phyloP scores from a whole-genome alignment of 768 basidiomycete species.

The Tremella yokohamensis region DNA sequence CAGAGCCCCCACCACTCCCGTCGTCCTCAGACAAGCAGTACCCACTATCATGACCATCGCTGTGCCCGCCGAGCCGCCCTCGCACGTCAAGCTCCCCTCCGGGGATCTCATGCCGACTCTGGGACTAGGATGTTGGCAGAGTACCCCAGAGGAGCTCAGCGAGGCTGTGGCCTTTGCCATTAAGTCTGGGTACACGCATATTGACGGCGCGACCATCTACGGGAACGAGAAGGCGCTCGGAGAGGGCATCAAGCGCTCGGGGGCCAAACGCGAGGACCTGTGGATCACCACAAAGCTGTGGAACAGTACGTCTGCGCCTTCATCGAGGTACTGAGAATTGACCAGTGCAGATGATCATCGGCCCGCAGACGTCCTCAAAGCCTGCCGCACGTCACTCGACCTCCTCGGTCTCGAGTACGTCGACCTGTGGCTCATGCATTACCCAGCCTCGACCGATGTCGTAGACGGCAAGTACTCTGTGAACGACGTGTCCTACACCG shows the following conservation, averaged over 20 bases:
- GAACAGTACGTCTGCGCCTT: conserved; percentile 9
- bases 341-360: conserved; percentile 53
- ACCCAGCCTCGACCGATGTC: conserved; percentile 54
- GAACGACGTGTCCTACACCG: conserved; percentile 50
- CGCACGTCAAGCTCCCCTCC: conserved; percentile 12
- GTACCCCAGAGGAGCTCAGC: conserved; percentile 13
- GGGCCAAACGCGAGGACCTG: conserved; percentile 8
- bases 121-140: conserved; percentile 18
- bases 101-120: conserved; percentile 15
- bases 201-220: conserved; percentile 5
- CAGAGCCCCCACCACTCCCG: too few species aligned
- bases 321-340: background rate
- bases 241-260: conserved; percentile 12
- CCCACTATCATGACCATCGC: too few species aligned
- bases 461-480: conserved; percentile 54
- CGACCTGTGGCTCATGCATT: conserved; percentile 75
- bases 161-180: conserved; percentile 17
- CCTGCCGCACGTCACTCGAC: conserved; percentile 58
- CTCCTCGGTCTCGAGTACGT: conserved; percentile 57
- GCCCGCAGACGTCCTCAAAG: conserved; percentile 65
- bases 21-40: too few species aligned
- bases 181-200: background rate
- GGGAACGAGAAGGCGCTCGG: conserved; percentile 12
- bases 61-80: too few species aligned
- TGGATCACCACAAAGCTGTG: conserved; percentile 14